These are phyloP conservation scores for Lepidopterella palustris DNA, from an alignment of 495 filamentous ascomycete genomes.

Conservation along the genomic window DNA sequence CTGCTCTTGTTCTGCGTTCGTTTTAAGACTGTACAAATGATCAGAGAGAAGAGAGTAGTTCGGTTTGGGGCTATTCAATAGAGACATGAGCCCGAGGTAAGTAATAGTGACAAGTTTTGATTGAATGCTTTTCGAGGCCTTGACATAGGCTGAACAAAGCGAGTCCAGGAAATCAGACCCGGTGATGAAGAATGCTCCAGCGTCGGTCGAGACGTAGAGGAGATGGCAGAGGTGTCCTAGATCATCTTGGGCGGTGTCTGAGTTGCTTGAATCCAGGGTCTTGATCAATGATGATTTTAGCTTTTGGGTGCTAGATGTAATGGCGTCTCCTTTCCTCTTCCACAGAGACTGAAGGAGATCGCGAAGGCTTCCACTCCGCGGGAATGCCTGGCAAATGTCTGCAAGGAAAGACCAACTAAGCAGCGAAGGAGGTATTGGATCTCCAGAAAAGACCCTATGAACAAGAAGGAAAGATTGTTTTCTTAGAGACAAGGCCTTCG, in stretches of 20 bases:
- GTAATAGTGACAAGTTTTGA: slow-evolving; percentile 59
- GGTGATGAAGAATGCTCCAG: slow-evolving; percentile 60
- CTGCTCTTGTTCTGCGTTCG: slow-evolving; percentile 45
- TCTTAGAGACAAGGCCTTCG: slow-evolving; percentile 50
- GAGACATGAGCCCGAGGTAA: slow-evolving; percentile 63
- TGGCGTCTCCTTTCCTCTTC: slow-evolving; percentile 38
- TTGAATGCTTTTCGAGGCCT: slow-evolving; percentile 51
- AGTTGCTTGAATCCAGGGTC: slow-evolving; percentile 44
- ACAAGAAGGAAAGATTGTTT: slow-evolving; percentile 56
- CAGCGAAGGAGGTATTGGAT: slow-evolving; percentile 42
- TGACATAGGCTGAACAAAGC: slow-evolving; percentile 57
- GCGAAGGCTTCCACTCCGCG: slow-evolving; percentile 44
- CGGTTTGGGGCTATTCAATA: slow-evolving; percentile 57
- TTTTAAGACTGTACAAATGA: slow-evolving; percentile 73
- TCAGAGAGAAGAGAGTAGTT: slow-evolving; percentile 70
- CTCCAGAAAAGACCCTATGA: slow-evolving; percentile 42
- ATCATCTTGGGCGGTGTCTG: slow-evolving; percentile 38
- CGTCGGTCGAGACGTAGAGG: slow-evolving; percentile 47
- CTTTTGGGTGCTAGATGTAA: slow-evolving; percentile 42
- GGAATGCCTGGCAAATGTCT: slow-evolving; percentile 50
- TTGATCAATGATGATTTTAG: slow-evolving; percentile 44
- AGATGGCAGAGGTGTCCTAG: slow-evolving; percentile 46
- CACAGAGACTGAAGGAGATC: slow-evolving; percentile 41
- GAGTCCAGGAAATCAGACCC: slow-evolving; percentile 83
- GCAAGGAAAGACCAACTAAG: slow-evolving; percentile 53